A percentile compares a stretch with the other conserved stretches of the same genome.
phyloP scores from a whole-genome alignment of 805 yeast species.

The Candida suzukii region DNA sequence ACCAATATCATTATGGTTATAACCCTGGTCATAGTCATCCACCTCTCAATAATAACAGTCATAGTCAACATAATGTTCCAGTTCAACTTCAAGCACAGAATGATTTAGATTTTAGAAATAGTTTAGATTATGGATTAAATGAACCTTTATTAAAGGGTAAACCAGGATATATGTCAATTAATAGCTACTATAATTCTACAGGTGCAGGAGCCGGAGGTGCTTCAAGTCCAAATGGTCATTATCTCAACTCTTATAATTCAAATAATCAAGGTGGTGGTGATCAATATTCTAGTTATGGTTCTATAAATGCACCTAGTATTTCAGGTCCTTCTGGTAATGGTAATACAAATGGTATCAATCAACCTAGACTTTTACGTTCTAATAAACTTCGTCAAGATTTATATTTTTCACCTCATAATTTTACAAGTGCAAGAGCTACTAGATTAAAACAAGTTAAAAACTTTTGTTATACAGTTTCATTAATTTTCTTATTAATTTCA shows the following conservation, averaged over 20 bases:
- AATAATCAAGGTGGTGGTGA: not conserved
- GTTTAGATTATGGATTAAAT: not conserved
- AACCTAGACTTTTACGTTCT: conserved; percentile 2
- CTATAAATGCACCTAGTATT: too few relatives aligned
- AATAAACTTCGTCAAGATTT: conserved; percentile 11
- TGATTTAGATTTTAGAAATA: not conserved
- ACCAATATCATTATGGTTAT: not conserved
- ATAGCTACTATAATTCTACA: not conserved
- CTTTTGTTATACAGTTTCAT: conserved; percentile 35
- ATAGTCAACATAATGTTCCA: not conserved
- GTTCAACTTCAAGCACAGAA: not conserved
- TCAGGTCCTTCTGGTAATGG: too few relatives aligned
- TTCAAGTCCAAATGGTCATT: not conserved
- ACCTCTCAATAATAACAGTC: not conserved
- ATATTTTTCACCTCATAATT: conserved; percentile 30
- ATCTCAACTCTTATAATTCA: not conserved
- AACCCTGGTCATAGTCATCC: not conserved
- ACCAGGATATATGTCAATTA: not conserved
- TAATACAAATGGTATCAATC: not conserved
- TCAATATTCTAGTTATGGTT: not conserved
- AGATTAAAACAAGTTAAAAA: conserved; percentile 22
- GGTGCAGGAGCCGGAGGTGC: not conserved
- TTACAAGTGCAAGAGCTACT: conserved; percentile 24
- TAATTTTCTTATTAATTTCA: conserved; percentile 45
- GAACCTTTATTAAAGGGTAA: not conserved